Base-by-base conservation (phyloP, 2,329 filamentous ascomycete species). In the Hypoxylon sp. region DNA sequence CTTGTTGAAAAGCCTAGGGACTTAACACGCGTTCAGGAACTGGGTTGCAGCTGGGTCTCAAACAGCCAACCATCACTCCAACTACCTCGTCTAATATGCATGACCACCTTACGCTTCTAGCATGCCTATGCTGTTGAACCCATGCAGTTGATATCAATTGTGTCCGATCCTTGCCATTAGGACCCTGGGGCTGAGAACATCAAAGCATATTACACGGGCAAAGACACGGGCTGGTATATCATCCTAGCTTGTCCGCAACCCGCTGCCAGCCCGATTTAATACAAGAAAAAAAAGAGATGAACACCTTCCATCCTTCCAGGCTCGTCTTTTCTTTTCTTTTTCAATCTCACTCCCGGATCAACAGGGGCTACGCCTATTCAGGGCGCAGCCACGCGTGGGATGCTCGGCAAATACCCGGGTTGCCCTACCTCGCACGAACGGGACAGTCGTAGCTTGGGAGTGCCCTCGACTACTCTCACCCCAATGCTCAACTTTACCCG, bases 401-500 rank as follows among this genome's bases (percentile, higher is more conserved):
- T 71, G 65, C 48, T 67, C 71, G 71, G 70, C 60, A 71, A 71
- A 71, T 70, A 74, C 67, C 72, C 69, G 71, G 64, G 67, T 69
- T 74, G 70, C 59, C 62, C 64, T 54, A 33, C 57, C 63, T 73
- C 66, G 67, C 72, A 72, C 69, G 70, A 71, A 73, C 63, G 69
- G 69, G 62, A 66, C 55, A 29, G 53, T 67, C 59, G 52, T 46
- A 69, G 51, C 48, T 55, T 52, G 33, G 46, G 29, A 42, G 52
- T 52, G 37, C n/a, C 44, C 50, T 65, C 52, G 50, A 55, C 31
- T 51, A 63, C 37, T 26, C 50, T 48, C 24, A 63, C 44, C 52
- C 59, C 60, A 60, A 63, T 48, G 6, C 52, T 50, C 46, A 59
- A 73, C 63, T 76, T 77, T 77, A 77, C 68, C 76, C 75, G 73